Percentiles rank a stretch among this genome's conserved stretches.
Conservation (phyloP, 192 early-diverging fungal genomes). For the Coemansia sp. region DNA sequence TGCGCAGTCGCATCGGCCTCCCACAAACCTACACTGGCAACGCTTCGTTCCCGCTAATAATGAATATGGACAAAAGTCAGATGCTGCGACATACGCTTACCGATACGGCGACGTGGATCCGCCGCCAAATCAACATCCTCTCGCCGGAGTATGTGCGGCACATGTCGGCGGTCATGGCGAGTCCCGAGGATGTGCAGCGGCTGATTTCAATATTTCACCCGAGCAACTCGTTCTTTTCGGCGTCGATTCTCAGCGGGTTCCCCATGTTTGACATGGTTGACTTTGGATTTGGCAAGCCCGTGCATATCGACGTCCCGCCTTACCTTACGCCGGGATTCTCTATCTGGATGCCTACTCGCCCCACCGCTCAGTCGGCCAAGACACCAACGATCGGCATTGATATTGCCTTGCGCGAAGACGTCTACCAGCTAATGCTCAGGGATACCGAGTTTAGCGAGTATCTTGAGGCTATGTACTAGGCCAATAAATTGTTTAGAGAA, state of each 20-base stretch:
- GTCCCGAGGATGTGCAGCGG: conserved; percentile 2
- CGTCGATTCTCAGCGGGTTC: conserved; percentile 24
- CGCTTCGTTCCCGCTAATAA: conserved; percentile 35
- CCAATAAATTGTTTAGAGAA: not conserved
- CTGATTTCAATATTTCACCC: conserved; percentile 30
- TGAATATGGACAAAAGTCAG: conserved; percentile 21
- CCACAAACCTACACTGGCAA: conserved; percentile 35
- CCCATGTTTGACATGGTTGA: conserved; percentile 28
- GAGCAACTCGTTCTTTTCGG: conserved; percentile 32
- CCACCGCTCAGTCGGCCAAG: not conserved
- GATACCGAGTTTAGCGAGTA: conserved; percentile 35
- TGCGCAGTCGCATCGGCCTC: conserved; percentile 24
- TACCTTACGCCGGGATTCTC: conserved; percentile 47
- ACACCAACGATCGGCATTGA: conserved; percentile 7
- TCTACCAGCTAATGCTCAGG: conserved; percentile 10
- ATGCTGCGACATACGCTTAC: conserved; percentile 20
- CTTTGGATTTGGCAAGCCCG: conserved; percentile 32
- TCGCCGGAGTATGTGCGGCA: conserved; percentile 8
- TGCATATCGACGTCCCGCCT: conserved; percentile 36
- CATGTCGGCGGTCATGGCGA: conserved; percentile 22
- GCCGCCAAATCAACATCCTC: conserved; percentile 12
- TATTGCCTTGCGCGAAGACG: conserved; percentile 26
- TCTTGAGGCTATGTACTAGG: conserved; percentile 16
- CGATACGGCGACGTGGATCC: conserved; percentile 36
- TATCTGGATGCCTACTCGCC: conserved; percentile 31